phyloP scores from a whole-genome alignment of 2,329 filamentous ascomycete species.

The Arthrobotrys entomopaga region DNA sequence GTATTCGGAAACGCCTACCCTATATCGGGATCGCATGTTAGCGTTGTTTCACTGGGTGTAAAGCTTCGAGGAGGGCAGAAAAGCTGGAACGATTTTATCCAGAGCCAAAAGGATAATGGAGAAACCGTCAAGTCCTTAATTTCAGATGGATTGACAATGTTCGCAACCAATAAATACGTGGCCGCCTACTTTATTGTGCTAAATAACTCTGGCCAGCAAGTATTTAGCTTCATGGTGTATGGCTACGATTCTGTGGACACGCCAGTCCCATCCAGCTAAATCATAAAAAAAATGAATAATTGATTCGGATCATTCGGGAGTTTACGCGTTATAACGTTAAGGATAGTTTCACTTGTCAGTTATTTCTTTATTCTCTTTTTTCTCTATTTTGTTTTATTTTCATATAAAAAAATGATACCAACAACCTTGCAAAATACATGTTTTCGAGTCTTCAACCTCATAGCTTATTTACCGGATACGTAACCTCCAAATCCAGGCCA shows the following conservation, averaged over 20 bases:
- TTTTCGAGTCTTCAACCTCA: not conserved
- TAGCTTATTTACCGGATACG: conserved; percentile 64
- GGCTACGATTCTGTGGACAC: conserved; percentile 44
- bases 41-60: conserved; percentile 39
- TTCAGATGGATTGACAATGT: conserved; percentile 32
- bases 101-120: conserved; percentile 24
- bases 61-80: conserved; percentile 36
- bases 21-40: conserved; percentile 29
- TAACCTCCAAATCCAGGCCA: conserved; percentile 65
- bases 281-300: not conserved
- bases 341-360: conserved; percentile 6
- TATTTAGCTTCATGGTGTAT: conserved; percentile 46
- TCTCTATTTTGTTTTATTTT: conserved; percentile 16
- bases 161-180: conserved; percentile 35
- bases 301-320: conserved; percentile 30
- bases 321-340: conserved; percentile 10
- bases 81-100: conserved; percentile 38
- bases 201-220: not conserved
- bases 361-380: not conserved
- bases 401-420: not conserved
- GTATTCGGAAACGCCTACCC: conserved; percentile 50
- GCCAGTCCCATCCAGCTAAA: conserved; percentile 20
- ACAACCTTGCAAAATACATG: not conserved
- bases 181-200: conserved; percentile 40
- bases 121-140: conserved; percentile 28